phyloP scores from a whole-genome alignment of 805 yeast genomes.

The Suhomyces kilbournensis region DNA sequence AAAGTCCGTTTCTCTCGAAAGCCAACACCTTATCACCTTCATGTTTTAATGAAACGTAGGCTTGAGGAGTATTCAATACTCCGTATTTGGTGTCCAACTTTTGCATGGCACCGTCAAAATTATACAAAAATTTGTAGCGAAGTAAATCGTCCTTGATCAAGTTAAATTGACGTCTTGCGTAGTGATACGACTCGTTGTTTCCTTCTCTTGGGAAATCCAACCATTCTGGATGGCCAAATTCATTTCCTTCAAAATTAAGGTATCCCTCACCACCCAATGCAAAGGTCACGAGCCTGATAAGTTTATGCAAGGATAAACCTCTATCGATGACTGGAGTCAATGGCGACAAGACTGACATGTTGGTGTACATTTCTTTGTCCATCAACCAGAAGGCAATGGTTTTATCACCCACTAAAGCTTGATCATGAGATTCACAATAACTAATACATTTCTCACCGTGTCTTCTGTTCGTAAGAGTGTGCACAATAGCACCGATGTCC shows the following conservation, averaged over 20 bases:
- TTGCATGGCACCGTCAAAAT: conserved; percentile 87
- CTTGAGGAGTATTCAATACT: conserved; percentile 68
- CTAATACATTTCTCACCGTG: conserved; percentile 85
- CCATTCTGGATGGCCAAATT: conserved; percentile 99
- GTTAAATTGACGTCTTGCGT: conserved; percentile 94
- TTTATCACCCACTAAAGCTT: conserved; percentile 96
- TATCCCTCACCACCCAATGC: conserved; percentile 97
- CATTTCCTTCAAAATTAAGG: conserved; percentile 94
- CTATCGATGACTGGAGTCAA: conserved; percentile 79
- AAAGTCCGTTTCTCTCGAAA: conserved; percentile 80
- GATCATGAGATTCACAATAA: conserved; percentile 95
- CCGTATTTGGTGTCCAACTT: conserved; percentile 63
- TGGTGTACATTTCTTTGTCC: conserved; percentile 98
- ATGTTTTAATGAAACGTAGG: conserved; percentile 83
- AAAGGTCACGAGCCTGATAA: conserved; percentile 85
- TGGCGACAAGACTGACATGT: conserved; percentile 77
- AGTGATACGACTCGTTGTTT: conserved; percentile 83
- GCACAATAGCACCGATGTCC: conserved; percentile 79
- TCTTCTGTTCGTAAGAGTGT: conserved; percentile 83
- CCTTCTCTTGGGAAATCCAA: conserved; percentile 93
- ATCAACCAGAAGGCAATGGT: conserved; percentile 96
- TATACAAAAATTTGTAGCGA: conserved; percentile 72
- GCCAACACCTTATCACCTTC: conserved; percentile 86
- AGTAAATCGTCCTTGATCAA: conserved; percentile 75
- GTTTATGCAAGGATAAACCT: conserved; percentile 85